Base-by-base conservation (phyloP, 2,329 filamentous ascomycete species). In the Microsporum audouinii region DNA sequence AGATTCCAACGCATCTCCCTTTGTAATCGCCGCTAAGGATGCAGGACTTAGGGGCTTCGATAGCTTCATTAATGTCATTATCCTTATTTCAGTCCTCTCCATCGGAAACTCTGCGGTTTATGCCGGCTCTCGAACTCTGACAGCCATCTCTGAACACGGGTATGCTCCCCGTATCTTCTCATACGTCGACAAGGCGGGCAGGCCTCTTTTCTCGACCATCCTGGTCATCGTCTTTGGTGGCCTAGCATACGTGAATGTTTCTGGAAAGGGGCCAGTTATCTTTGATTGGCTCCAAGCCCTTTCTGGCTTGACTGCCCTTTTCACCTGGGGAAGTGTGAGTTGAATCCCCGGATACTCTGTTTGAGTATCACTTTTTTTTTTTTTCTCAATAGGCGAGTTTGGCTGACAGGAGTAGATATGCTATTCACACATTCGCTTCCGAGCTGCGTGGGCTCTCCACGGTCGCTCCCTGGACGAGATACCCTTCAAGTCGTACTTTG, bases 61-160 rank as follows among this genome's bases (percentile, higher is more conserved):
- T 0, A 84, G 83, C 5, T 81, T 91, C 59, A 84, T 91, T 72
- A 91, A 91, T 70, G 87, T 87, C 41, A 78, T 90, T 31, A 85
- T 91, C 66, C 79, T 91, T 65, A 88, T 85, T 0, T 87, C 85
- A 0, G 86, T 85, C 0, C 85, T 83, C 74, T 89, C 86, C 0
- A 80, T 86, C 0, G 84, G 82, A 0, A 90, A 89, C 66, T 84
- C 86, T 65, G 82, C 80, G 67, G 75, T 90, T 51, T 79, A 79
- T 66, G 76, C 77, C 1, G 78, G 84, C 53, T 88, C 86, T 2
- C 82, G 88, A 23, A 91, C 88, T 0, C 73, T 92, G 1, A 75
- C 91, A 0, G 90, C 84, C 75, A 88, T 91, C 84, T 86, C 87
- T 0, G 85, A 88, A 66, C 84, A 84, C 47, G 79, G 82, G 57